Conservation (phyloP, 352 stramenopile species). For the Phytophthora colocasiae region DNA sequence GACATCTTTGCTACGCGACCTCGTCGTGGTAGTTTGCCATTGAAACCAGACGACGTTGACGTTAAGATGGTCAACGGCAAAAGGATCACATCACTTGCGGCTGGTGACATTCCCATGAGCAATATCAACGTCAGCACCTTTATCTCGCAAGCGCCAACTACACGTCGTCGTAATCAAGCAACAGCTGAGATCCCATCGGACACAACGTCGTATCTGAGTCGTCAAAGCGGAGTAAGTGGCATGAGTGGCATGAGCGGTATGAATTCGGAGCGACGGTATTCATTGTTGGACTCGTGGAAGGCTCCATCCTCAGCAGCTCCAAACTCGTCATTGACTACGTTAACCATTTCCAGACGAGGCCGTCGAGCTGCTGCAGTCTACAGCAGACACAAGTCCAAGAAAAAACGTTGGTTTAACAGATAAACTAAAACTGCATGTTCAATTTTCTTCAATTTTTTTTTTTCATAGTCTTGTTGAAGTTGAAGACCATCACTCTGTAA, state of each 20-base stretch:
- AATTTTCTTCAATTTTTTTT: neutral
- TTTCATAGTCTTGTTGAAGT: constrained; percentile 43
- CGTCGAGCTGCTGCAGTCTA: constrained; percentile 66
- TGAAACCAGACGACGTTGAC: constrained; percentile 27
- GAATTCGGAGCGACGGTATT: constrained; percentile 67
- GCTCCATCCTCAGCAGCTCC: constrained; percentile 55
- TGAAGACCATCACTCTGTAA: constrained; percentile 56
- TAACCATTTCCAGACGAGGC: constrained; percentile 76
- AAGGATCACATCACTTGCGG: constrained; percentile 1
- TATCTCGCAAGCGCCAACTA: constrained; percentile 24
- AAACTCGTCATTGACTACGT: constrained; percentile 69
- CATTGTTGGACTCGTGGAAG: constrained; percentile 79
- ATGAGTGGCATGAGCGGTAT: constrained; percentile 32
- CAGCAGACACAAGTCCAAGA: constrained; percentile 72
- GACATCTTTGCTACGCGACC: constrained; percentile 32
- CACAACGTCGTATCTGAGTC: constrained; percentile 40
- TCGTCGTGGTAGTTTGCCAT: constrained; percentile 53
- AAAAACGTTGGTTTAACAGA: constrained; percentile 59
- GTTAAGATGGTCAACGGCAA: constrained; percentile 24
- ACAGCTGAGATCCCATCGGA: constrained; percentile 34
- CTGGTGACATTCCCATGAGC: constrained; percentile 42
- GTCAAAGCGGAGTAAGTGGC: constrained; percentile 35
- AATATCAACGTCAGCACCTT: constrained; percentile 40
- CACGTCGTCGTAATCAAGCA: constrained; percentile 13
- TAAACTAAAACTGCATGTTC: constrained; percentile 15